phyloP scores from a whole-genome alignment of 208 protist genomes.

The Tritrichomonas musculus region DNA sequence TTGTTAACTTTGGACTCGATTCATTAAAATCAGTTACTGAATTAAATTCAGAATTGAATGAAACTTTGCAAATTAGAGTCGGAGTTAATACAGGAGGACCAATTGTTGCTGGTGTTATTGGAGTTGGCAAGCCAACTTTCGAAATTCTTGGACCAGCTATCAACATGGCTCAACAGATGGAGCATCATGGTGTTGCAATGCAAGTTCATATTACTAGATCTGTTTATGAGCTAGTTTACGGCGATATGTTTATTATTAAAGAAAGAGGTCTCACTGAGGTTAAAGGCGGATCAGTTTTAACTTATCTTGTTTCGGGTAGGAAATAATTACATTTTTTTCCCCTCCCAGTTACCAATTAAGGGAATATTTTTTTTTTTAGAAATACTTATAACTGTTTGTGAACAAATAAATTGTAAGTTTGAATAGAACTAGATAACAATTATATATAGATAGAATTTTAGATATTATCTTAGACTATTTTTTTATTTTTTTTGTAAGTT shows the following conservation, averaged over 20 bases:
- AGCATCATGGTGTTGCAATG: background rate
- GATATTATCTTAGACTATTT: too few relatives aligned
- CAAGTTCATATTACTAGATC: background rate
- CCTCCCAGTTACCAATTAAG: too few relatives aligned
- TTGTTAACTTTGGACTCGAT: background rate
- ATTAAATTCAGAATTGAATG: background rate
- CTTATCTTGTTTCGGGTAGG: background rate
- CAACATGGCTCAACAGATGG: constrained; percentile 27
- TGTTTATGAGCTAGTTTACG: constrained; percentile 11
- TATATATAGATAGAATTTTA: too few relatives aligned
- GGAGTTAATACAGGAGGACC: constrained; percentile 9
- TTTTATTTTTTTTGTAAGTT: too few relatives aligned
- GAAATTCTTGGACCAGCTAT: constrained; percentile 18
- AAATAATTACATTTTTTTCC: too few relatives aligned
- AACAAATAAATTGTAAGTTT: too few relatives aligned
- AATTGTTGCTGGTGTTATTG: background rate
- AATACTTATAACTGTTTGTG: too few relatives aligned
- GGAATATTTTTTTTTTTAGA: too few relatives aligned
- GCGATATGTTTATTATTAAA: background rate
- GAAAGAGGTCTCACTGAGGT: background rate
- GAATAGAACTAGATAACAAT: too few relatives aligned
- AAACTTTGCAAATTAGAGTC: background rate
- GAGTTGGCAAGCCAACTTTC: background rate
- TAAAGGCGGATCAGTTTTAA: background rate
- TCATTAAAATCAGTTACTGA: background rate